Evolutionary conservation across 2,329 filamentous ascomycete species (phyloP).

Genomic region (Aureobasidium sp.): DNA sequence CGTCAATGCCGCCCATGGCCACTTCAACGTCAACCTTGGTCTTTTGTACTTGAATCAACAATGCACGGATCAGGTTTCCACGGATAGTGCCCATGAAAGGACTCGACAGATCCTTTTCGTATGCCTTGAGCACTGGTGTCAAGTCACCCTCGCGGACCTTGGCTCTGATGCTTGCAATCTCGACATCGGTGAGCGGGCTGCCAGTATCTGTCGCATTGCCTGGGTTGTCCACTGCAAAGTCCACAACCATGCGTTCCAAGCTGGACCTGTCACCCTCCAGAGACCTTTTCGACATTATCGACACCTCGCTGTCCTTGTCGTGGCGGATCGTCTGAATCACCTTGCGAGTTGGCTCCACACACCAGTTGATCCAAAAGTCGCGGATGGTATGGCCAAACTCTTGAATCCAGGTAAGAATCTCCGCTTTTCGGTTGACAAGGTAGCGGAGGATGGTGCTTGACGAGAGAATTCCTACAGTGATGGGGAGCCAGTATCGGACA

Average conservation of each 20-base stretch:
- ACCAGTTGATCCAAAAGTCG: slow-evolving; percentile 96
- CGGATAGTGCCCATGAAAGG: slow-evolving; percentile 75
- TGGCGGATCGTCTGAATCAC: slow-evolving; percentile 88
- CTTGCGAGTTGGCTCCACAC: slow-evolving; percentile 74
- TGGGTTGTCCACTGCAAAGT: slow-evolving; percentile 82
- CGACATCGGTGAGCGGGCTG: slow-evolving; percentile 49
- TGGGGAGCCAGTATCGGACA: slow-evolving; percentile 83
- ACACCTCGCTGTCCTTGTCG: slow-evolving; percentile 85
- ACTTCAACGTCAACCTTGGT: slow-evolving; percentile 98
- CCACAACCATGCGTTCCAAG: slow-evolving; percentile 94
- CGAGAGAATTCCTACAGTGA: slow-evolving; percentile 62
- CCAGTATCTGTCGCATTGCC: slow-evolving; percentile 44
- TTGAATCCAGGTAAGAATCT: slow-evolving; percentile 70
- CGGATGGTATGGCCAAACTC: slow-evolving; percentile 70
- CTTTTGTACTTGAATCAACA: slow-evolving; percentile 96
- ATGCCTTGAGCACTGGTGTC: slow-evolving; percentile 82
- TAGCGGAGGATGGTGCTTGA: slow-evolving; percentile 81
- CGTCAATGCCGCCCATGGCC: slow-evolving; percentile 90
- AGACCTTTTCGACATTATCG: slow-evolving; percentile 91
- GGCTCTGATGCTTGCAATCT: slow-evolving; percentile 65
- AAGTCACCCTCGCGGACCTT: slow-evolving; percentile 88
- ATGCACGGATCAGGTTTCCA: slow-evolving; percentile 79
- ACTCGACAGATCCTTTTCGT: slow-evolving; percentile 76
- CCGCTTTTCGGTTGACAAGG: slow-evolving; percentile 62
- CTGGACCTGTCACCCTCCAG: slow-evolving; percentile 84